Conservation (phyloP, 768 basidiomycete species). For the Cubamyces sp. region DNA sequence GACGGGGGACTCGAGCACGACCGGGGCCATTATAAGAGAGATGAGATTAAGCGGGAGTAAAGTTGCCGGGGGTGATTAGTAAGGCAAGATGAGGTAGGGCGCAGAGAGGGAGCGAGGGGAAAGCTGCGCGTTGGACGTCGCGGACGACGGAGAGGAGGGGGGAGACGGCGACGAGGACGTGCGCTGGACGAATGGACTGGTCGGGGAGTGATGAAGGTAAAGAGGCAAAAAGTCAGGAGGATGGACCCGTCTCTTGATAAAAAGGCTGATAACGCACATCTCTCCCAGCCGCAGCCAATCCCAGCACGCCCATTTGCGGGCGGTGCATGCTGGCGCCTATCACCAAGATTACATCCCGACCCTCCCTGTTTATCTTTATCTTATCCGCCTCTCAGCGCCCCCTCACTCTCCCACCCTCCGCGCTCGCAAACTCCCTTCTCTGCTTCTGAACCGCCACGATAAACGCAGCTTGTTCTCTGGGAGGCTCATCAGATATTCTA, state of each 20-base stretch:
- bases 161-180: slow-evolving; percentile 10
- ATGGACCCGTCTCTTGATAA: slow-evolving; percentile 24
- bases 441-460: not conserved
- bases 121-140: slow-evolving; percentile 9
- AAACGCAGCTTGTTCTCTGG: not conserved
- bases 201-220: slow-evolving; percentile 25
- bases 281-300: slow-evolving; percentile 17
- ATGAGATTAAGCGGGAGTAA: slow-evolving; percentile 21
- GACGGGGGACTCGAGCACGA: slow-evolving; percentile 58
- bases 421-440: not conserved
- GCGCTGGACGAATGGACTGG: slow-evolving; percentile 9
- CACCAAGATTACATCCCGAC: slow-evolving; percentile 10
- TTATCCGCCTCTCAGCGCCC: slow-evolving; percentile 14
- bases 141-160: not conserved
- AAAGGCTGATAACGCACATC: slow-evolving; percentile 25
- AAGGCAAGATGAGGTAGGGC: slow-evolving; percentile 6
- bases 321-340: slow-evolving; percentile 20
- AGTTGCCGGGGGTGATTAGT: slow-evolving; percentile 22
- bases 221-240: slow-evolving; percentile 26
- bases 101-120: not conserved
- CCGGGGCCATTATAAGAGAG: slow-evolving; percentile 51
- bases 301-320: slow-evolving; percentile 16
- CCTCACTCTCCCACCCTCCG: too few species aligned
- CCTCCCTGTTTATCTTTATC: slow-evolving; percentile 19
- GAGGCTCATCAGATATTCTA: not conserved